phyloP scores from a whole-genome alignment of 2,329 filamentous ascomycete species.

The Akanthomyces uredinophilus region DNA sequence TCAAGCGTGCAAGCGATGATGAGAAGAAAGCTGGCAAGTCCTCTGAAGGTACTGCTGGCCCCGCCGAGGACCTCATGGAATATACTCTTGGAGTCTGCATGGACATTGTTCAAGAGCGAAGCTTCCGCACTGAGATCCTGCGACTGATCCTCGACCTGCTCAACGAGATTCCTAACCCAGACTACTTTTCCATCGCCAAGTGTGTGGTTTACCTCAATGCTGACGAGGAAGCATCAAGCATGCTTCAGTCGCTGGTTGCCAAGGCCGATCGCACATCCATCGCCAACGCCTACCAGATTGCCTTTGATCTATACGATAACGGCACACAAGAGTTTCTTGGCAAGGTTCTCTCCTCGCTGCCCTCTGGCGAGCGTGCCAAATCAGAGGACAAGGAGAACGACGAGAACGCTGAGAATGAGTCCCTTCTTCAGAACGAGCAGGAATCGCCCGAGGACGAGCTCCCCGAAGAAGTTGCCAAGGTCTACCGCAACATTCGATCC shows the following conservation, averaged over 20 bases:
- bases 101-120: constrained; percentile 92
- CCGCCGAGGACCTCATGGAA: constrained; percentile 91
- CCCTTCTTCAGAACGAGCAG: constrained; percentile 45
- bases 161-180: constrained; percentile 84
- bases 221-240: constrained; percentile 80
- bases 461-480: constrained; percentile 49
- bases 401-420: constrained; percentile 40
- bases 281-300: constrained; percentile 91
- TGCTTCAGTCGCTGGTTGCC: constrained; percentile 76
- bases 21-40: constrained; percentile 61
- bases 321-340: constrained; percentile 94
- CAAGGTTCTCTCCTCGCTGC: constrained; percentile 79
- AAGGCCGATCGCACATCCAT: constrained; percentile 73
- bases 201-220: constrained; percentile 95
- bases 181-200: constrained; percentile 97
- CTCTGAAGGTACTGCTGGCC: constrained; percentile 45
- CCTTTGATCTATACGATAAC: constrained; percentile 97
- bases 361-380: constrained; percentile 45
- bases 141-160: constrained; percentile 91
- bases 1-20: constrained; percentile 82
- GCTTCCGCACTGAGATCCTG: constrained; percentile 77
- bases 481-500: constrained; percentile 58
- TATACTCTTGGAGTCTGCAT: constrained; percentile 95
- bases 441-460: constrained; percentile 51
- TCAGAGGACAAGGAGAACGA: constrained; percentile 40